Conservation (phyloP, 1,284 basidiomycete genomes). For the Ganoderma leucocontextum region DNA sequence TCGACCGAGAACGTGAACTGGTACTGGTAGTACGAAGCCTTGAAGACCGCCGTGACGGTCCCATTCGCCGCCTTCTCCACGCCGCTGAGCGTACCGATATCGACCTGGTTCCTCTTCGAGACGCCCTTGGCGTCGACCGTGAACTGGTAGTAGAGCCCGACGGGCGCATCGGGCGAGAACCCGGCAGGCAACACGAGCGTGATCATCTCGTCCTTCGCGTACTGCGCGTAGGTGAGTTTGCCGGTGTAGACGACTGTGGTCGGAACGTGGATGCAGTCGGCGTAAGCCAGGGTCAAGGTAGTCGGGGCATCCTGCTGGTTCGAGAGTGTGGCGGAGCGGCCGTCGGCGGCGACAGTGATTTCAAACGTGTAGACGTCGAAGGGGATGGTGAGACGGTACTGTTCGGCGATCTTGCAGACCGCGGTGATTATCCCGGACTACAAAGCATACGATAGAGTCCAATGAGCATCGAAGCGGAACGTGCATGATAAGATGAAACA, state of each 20-base stretch:
- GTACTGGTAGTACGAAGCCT: not conserved
- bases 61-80: not conserved
- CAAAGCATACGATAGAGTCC: too few relatives aligned
- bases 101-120: not conserved
- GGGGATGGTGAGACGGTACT: not conserved
- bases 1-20: not conserved
- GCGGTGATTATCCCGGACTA: not conserved
- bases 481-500: not conserved
- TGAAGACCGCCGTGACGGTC: not conserved
- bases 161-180: not conserved
- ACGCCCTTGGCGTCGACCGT: not conserved
- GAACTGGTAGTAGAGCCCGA: slow-evolving; percentile 2
- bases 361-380: not conserved
- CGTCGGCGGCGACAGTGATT: not conserved
- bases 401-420: not conserved
- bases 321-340: not conserved
- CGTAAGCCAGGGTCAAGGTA: not conserved
- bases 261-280: not conserved
- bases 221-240: not conserved
- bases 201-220: not conserved
- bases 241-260: not conserved
- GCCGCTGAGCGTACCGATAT: not conserved
- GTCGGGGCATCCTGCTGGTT: not conserved
- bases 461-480: not conserved
- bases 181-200: not conserved